Conservation (phyloP, 2,329 filamentous ascomycete genomes). For the Gaeumannomyces tritici region DNA sequence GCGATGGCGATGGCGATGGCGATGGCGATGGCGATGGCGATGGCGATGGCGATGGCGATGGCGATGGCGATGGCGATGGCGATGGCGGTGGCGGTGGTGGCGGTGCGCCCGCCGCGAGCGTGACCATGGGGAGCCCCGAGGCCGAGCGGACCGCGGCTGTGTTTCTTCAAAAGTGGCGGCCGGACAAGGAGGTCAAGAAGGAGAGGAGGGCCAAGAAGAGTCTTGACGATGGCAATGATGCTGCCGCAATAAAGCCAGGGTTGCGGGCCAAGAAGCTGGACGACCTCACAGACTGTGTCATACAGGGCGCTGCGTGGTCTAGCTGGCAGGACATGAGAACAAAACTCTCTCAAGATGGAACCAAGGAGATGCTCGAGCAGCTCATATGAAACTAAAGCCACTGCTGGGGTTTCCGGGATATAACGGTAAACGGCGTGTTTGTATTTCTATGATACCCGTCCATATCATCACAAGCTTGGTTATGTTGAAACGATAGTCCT, state of each 20-base stretch:
- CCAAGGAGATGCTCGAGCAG: background rate
- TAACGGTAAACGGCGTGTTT: background rate
- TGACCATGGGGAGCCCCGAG: background rate
- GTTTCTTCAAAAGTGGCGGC: conserved; percentile 8
- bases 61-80: too few relatives aligned
- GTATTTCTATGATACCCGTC: too few relatives aligned
- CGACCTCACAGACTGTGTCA: conserved; percentile 69
- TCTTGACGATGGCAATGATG: background rate
- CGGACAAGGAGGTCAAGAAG: background rate
- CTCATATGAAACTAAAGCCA: background rate
- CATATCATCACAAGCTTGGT: too few relatives aligned
- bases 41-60: too few relatives aligned
- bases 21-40: too few relatives aligned
- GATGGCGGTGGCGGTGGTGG: too few relatives aligned
- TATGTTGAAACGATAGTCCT: too few relatives aligned
- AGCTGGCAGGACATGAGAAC: conserved; percentile 59
- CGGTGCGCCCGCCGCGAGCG: background rate
- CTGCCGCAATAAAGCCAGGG: background rate
- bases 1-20: too few relatives aligned
- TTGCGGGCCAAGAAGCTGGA: conserved; percentile 52
- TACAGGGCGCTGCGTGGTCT: conserved; percentile 70
- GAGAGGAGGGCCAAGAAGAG: background rate
- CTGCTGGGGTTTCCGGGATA: background rate
- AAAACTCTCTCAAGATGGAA: conserved; percentile 18
- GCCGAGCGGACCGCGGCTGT: conserved; percentile 6